Conservation (phyloP, 257 asterid genomes). For the Solanum sejunctum region DNA sequence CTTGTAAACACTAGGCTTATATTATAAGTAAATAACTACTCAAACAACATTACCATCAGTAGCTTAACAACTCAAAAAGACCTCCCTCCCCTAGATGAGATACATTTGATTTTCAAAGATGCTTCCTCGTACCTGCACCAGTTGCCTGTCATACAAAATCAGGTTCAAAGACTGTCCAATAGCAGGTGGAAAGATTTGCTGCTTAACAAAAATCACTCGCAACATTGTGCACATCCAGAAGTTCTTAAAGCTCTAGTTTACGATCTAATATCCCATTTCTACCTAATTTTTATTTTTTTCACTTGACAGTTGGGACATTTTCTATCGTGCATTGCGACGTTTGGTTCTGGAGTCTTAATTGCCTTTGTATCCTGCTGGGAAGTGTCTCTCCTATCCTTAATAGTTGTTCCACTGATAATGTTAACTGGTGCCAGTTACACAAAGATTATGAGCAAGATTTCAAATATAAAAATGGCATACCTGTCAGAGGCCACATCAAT, state of each 20-base stretch:
- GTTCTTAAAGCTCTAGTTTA: background rate
- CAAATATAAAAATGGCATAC: constrained; percentile 43
- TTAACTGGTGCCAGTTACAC: constrained; percentile 58
- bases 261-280: background rate
- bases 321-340: constrained; percentile 59
- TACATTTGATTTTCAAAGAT: background rate
- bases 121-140: background rate
- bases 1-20: background rate
- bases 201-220: background rate
- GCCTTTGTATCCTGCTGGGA: constrained; percentile 77
- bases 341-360: constrained; percentile 57
- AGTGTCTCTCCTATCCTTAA: constrained; percentile 62
- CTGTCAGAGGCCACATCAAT: constrained; percentile 62
- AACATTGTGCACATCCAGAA: background rate
- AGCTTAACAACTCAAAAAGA: background rate
- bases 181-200: background rate
- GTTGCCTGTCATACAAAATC: background rate
- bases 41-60: background rate
- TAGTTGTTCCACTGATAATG: constrained; percentile 66
- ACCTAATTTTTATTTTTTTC: constrained; percentile 11
- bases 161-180: background rate
- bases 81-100: background rate
- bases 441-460: constrained; percentile 51
- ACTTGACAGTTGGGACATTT: constrained; percentile 66
- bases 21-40: background rate